Percentiles rank a stretch among this genome's conserved stretches.
Conservation (phyloP, 495 filamentous ascomycete genomes). For the Chaetomium fimeti region DNA sequence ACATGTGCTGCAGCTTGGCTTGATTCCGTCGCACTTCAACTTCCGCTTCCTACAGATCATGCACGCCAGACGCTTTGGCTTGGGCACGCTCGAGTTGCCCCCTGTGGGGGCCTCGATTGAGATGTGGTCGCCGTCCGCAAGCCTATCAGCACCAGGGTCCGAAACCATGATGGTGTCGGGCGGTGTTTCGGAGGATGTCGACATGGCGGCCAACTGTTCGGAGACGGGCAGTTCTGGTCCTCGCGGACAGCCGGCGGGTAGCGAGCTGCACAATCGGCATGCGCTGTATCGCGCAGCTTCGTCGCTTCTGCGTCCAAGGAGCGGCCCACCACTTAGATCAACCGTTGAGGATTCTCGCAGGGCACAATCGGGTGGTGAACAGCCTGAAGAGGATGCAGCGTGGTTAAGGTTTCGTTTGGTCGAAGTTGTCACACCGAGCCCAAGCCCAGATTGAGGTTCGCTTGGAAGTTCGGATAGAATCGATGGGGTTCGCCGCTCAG, state of each 20-base stretch:
- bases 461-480: background rate
- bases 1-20: constrained; percentile 92
- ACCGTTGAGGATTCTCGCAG: background rate
- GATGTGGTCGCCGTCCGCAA: constrained; percentile 32
- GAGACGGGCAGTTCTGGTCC: background rate
- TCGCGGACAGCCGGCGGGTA: background rate
- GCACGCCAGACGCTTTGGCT: constrained; percentile 93
- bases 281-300: background rate
- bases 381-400: background rate
- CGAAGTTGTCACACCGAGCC: no score
- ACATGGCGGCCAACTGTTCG: constrained; percentile 35
- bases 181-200: constrained; percentile 41
- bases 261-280: background rate
- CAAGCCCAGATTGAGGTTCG: background rate
- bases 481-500: background rate
- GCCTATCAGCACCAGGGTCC: constrained; percentile 37
- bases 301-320: background rate
- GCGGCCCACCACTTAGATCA: background rate
- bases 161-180: constrained; percentile 40
- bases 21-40: constrained; percentile 72
- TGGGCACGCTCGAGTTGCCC: constrained; percentile 65
- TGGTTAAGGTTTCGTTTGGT: background rate
- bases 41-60: constrained; percentile 94
- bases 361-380: background rate
- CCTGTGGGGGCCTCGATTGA: constrained; percentile 39